Evolutionary conservation across 1,284 basidiomycete species (phyloP).

Genomic region (Boletellus deceptivus): DNA sequence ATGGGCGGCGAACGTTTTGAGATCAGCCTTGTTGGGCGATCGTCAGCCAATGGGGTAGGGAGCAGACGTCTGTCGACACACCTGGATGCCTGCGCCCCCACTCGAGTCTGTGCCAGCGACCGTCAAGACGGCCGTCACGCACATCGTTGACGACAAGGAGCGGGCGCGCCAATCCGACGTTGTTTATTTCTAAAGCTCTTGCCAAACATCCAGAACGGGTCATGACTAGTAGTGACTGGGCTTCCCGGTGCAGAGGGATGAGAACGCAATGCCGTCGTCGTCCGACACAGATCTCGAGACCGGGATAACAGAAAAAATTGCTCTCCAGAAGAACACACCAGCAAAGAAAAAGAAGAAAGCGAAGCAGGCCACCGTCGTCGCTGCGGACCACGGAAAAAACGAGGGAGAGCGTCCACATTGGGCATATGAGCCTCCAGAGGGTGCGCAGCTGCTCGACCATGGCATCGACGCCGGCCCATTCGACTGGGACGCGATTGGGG

Average conservation of each 20-base stretch:
- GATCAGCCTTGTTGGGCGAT: constrained; percentile 58
- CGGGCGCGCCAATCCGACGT: not conserved
- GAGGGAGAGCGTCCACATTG: constrained; percentile 53
- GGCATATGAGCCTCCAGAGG: constrained; percentile 55
- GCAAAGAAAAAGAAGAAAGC: not conserved
- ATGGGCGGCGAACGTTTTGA: constrained; percentile 82
- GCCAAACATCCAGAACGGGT: constrained; percentile 26
- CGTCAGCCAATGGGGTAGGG: not conserved
- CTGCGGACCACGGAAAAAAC: constrained; percentile 36
- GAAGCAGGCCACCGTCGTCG: not conserved
- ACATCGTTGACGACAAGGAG: constrained; percentile 4
- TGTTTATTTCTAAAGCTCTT: constrained; percentile 27
- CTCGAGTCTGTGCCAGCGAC: constrained; percentile 87
- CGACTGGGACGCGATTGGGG: constrained; percentile 65
- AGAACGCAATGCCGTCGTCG: constrained; percentile 22
- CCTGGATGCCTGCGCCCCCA: constrained; percentile 91
- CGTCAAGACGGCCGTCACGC: constrained; percentile 47
- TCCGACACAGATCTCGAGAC: constrained; percentile 18
- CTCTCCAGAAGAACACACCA: constrained; percentile 2
- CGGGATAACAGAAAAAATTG: constrained; percentile 3
- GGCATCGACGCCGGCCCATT: constrained; percentile 45
- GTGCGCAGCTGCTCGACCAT: constrained; percentile 44
- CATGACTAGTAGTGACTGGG: not conserved
- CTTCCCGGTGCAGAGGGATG: not conserved
- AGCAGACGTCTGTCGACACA: constrained; percentile 29